These are phyloP conservation scores for Podospora pseudoanserina DNA, from an alignment of 495 filamentous ascomycete species.

Conservation along the genomic window DNA sequence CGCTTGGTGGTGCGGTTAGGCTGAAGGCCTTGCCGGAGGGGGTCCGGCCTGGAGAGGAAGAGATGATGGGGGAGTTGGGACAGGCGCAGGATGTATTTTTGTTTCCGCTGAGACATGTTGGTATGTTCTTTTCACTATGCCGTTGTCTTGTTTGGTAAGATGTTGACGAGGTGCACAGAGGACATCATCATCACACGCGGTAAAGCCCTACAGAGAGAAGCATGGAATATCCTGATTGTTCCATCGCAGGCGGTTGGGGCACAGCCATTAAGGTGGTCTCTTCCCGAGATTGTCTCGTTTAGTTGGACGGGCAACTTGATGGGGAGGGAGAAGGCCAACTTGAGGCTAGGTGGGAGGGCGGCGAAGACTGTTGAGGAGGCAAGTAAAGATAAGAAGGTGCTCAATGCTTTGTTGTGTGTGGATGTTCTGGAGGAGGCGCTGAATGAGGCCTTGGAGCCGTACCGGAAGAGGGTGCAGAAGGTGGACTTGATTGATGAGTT, in stretches of 20 bases:
- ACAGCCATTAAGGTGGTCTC: neutral
- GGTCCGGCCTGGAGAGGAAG: neutral
- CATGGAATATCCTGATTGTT: neutral
- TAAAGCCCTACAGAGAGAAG: neutral
- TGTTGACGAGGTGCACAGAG: neutral
- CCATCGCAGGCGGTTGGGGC: neutral
- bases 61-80: neutral
- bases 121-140: neutral
- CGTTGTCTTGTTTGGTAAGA: neutral
- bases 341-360: neutral
- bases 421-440: neutral
- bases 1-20: neutral
- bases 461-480: neutral
- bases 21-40: neutral
- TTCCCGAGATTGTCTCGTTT: neutral
- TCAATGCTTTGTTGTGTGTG: neutral
- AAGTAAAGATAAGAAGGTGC: neutral
- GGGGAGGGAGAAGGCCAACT: neutral
- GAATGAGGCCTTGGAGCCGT: neutral
- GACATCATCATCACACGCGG: neutral
- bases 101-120: neutral
- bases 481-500: neutral
- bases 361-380: neutral
- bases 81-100: neutral
- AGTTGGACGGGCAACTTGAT: constrained; percentile 1